Evolutionary conservation across 2,329 filamentous ascomycete species (phyloP), one percentile per base, ranked within the genome.

Genomic region (Clarireedia paspali): DNA sequence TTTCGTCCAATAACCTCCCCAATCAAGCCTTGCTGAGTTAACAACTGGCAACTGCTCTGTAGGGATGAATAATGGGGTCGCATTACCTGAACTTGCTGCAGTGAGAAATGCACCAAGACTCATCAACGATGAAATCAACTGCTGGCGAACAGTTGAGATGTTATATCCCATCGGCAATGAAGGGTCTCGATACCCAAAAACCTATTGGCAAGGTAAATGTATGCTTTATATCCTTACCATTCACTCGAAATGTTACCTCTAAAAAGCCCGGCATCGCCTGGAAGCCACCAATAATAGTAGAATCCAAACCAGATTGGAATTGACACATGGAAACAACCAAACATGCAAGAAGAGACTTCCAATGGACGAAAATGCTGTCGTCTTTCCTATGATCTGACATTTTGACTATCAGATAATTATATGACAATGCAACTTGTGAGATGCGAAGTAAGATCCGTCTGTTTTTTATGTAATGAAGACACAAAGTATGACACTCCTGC

Each of bases 121-220:
- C 27, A 80, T 68, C 14, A 80, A 69, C 1, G 75, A 79, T n/a
- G 73, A 73, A 60, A 80, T 79, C 2, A 80, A 71, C 59, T 76
- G 74, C 59, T 80, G 77, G n/a, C 78, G 75, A 0, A 74, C 77
- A 17, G 72, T 72, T 70, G 76, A 54, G 34, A 53, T 57, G 20
- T 62, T 62, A 39, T 65, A 70, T 39, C 67, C 63, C n/a, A 65
- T 58, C 5, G 56, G 55, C 47, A 55, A 60, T 9, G 27, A 46
- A n/a, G 38, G 45, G 14, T 44, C 24, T 46, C 9, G 6, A 12
- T 79, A 75, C 2, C 77, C 77, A 62, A 78, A 80, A 0, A 80
- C 75, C 53, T 70, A 66, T 6, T 77, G 61, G 7, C 14, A 17
- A 20, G 39, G 9, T 42, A 17, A 42, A 9, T 20, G 5, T 6